These are phyloP conservation scores for Fusarium sp. DNA, from an alignment of 2,329 filamentous ascomycete genomes.

Conservation along the genomic window DNA sequence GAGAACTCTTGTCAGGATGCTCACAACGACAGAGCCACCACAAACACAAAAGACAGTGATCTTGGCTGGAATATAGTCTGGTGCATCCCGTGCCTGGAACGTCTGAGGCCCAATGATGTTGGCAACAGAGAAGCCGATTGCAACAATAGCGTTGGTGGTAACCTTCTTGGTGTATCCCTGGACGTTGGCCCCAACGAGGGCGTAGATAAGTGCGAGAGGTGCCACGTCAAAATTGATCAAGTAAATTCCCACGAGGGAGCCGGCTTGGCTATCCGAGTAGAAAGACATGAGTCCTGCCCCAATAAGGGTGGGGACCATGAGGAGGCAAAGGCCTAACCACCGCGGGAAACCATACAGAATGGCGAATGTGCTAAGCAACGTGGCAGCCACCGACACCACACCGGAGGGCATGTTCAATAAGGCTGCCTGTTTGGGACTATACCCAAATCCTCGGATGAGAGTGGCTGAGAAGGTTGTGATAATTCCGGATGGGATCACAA, in stretches of 20 bases:
- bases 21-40: neutral
- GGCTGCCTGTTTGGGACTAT: neutral
- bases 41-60: conserved; percentile 19
- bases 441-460: conserved; percentile 11
- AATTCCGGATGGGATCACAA: conserved; percentile 14
- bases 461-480: conserved; percentile 18
- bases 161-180: conserved; percentile 24
- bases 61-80: conserved; percentile 3
- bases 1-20: conserved; percentile 3
- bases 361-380: conserved; percentile 9
- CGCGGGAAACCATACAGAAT: conserved; percentile 11
- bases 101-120: conserved; percentile 19
- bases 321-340: conserved; percentile 18
- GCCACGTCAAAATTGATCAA: conserved; percentile 23
- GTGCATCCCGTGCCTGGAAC: conserved; percentile 8
- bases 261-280: conserved; percentile 13
- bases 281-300: conserved; percentile 19
- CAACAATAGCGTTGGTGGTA: conserved; percentile 19
- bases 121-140: conserved; percentile 13
- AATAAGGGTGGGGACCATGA: conserved; percentile 14
- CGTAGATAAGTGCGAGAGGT: conserved; percentile 9
- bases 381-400: conserved; percentile 1
- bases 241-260: conserved; percentile 2
- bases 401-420: conserved; percentile 24
- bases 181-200: conserved; percentile 14